phyloP scores from a whole-genome alignment of 108 stramenopile genomes.

The Nitzschia palea region DNA sequence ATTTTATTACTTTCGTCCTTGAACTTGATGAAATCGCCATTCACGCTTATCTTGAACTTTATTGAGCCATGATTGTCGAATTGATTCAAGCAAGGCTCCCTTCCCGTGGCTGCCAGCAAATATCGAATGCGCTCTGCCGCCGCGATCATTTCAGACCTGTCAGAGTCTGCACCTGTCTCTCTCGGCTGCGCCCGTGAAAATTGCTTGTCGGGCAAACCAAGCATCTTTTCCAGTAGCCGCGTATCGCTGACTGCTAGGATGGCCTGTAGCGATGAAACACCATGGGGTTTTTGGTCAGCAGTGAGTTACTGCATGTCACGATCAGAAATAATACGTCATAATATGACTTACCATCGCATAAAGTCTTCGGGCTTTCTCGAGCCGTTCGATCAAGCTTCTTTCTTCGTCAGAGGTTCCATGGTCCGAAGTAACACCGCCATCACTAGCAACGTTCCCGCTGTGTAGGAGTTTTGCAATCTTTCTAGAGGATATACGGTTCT shows the following conservation, averaged over 20 bases:
- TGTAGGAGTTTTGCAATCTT: constrained; percentile 30
- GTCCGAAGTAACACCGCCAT: not conserved
- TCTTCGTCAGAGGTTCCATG: constrained; percentile 11
- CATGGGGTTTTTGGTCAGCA: too few species aligned
- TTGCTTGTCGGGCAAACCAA: constrained; percentile 23
- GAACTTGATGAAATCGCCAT: not conserved
- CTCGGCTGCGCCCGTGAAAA: not conserved
- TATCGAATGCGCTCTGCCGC: constrained; percentile 12
- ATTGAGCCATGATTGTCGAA: not conserved
- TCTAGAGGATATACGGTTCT: constrained; percentile 29
- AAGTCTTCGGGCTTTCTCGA: constrained; percentile 35
- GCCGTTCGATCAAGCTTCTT: not conserved
- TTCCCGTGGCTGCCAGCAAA: constrained; percentile 24
- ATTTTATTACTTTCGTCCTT: not conserved
- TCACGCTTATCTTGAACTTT: constrained; percentile 26
- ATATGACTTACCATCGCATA: constrained; percentile 34
- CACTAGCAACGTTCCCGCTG: constrained; percentile 15
- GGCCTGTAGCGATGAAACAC: constrained; percentile 16
- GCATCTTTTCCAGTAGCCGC: constrained; percentile 13
- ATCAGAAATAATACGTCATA: not conserved
- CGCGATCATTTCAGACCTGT: not conserved
- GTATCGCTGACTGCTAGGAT: constrained; percentile 35
- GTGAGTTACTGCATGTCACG: too few species aligned
- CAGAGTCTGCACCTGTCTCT: not conserved
- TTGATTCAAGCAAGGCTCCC: constrained; percentile 20